These are phyloP conservation scores for Mrakia hoshinonis DNA, from an alignment of 768 basidiomycete species.

Conservation along the genomic window DNA sequence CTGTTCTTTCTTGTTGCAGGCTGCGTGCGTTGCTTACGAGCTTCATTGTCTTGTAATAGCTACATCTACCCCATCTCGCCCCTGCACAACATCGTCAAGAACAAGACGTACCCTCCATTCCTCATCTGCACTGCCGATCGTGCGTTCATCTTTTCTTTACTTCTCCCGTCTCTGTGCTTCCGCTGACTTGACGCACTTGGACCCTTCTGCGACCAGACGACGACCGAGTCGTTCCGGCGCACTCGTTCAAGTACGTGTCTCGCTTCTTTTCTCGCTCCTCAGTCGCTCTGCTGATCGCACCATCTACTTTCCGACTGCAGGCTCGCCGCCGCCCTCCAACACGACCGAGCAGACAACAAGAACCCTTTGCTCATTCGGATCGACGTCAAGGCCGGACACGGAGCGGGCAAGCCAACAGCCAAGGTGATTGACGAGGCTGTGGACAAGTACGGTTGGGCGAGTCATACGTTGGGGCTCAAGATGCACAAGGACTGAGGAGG, in stretches of 20 bases:
- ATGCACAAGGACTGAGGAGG: conserved; percentile 26
- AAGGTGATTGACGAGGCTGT: conserved; percentile 68
- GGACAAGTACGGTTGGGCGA: conserved; percentile 69
- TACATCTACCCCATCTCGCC: conserved; percentile 52
- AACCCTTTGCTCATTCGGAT: conserved; percentile 58
- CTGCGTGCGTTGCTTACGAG: background rate
- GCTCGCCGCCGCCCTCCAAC: conserved; percentile 65
- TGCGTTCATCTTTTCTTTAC: conserved; percentile 44
- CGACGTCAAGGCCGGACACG: conserved; percentile 53
- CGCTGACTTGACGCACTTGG: background rate
- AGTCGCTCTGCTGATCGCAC: background rate
- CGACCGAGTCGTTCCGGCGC: conserved; percentile 76
- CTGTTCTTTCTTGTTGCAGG: background rate
- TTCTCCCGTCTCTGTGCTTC: background rate
- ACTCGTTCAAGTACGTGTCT: conserved; percentile 57
- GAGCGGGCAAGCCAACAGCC: conserved; percentile 67
- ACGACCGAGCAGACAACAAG: conserved; percentile 56
- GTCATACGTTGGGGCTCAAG: conserved; percentile 54
- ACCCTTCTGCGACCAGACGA: conserved; percentile 52
- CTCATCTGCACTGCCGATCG: conserved; percentile 75
- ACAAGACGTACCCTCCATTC: conserved; percentile 57
- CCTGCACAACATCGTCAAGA: conserved; percentile 62
- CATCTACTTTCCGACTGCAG: background rate
- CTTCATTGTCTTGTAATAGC: background rate
- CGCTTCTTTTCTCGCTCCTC: background rate